A percentile compares a stretch with the other conserved stretches of the same genome.
Conservation (phyloP, 495 filamentous ascomycete species). For the Penicillium diatomitis region DNA sequence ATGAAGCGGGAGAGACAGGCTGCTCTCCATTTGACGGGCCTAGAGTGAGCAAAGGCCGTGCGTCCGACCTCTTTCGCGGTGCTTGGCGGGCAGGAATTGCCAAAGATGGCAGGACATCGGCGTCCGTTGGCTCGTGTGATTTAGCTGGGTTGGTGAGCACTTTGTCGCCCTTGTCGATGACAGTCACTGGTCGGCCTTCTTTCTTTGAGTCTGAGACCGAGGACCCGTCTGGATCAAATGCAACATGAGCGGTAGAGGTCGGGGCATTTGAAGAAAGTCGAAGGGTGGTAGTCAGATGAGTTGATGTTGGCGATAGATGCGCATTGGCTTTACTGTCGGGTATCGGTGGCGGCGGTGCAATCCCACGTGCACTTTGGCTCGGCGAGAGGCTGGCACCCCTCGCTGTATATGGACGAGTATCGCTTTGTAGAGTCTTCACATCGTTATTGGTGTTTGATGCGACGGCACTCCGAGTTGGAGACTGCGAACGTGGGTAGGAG, state of each 20-base stretch:
- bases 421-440: constrained; percentile 9
- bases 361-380: no score
- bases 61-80: constrained; percentile 21
- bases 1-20: constrained; percentile 37
- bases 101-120: constrained; percentile 7
- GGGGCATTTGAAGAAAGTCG: constrained; percentile 7
- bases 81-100: constrained; percentile 8
- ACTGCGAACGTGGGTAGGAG: constrained; percentile 29
- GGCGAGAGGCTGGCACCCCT: no score
- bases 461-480: constrained; percentile 19
- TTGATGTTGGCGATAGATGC: neutral
- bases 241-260: constrained; percentile 2
- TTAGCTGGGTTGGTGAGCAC: constrained; percentile 3
- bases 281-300: constrained; percentile 8
- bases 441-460: constrained; percentile 10
- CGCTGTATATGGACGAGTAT: neutral
- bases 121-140: constrained; percentile 3
- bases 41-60: constrained; percentile 23
- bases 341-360: neutral
- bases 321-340: constrained; percentile 4
- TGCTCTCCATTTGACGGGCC: constrained; percentile 27
- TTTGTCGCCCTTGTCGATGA: no score
- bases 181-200: no score
- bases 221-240: constrained; percentile 2
- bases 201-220: no score